These are phyloP conservation scores for Pichia kluyveri DNA, from an alignment of 805 yeast genomes.

Conservation along the genomic window DNA sequence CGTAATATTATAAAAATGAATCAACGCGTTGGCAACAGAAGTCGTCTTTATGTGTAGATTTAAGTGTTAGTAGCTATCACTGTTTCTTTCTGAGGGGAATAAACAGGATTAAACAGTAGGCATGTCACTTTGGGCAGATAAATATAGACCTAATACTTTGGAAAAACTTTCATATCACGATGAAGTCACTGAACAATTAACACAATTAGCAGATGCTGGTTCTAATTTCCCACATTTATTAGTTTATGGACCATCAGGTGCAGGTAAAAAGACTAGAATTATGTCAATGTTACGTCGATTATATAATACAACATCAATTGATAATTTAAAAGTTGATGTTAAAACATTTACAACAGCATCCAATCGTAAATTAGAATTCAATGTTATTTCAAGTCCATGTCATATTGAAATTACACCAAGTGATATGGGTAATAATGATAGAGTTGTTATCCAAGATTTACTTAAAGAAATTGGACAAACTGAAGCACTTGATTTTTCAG, in stretches of 20 bases:
- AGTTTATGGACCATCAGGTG: conserved; percentile 93
- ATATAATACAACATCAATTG: conserved; percentile 68
- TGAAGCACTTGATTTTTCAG: conserved; percentile 80
- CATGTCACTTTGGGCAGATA: conserved; percentile 97
- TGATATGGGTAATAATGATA: conserved; percentile 92
- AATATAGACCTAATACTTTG: conserved; percentile 71
- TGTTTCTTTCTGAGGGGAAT: too few species aligned
- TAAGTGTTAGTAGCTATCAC: too few species aligned
- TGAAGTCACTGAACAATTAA: conserved; percentile 52
- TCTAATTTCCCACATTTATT: conserved; percentile 84
- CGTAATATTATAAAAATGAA: too few species aligned
- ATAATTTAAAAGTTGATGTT: conserved; percentile 81
- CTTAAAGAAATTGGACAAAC: conserved; percentile 92
- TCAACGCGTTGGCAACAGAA: too few species aligned
- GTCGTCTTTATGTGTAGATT: too few species aligned
- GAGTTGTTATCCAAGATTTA: conserved; percentile 89
- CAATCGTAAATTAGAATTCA: conserved; percentile 77
- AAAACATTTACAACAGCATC: conserved; percentile 69
- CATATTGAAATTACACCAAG: conserved; percentile 95
- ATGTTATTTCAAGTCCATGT: conserved; percentile 82
- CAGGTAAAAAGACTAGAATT: conserved; percentile 93
- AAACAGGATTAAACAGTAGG: background rate
- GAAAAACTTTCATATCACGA: conserved; percentile 58
- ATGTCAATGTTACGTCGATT: conserved; percentile 69
- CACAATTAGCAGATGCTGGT: conserved; percentile 44